Evolutionary conservation across 305 asterid genomes (phyloP), one percentile per base, ranked within the genome.

Genomic region (Fraxinus xanthoxyloides): DNA sequence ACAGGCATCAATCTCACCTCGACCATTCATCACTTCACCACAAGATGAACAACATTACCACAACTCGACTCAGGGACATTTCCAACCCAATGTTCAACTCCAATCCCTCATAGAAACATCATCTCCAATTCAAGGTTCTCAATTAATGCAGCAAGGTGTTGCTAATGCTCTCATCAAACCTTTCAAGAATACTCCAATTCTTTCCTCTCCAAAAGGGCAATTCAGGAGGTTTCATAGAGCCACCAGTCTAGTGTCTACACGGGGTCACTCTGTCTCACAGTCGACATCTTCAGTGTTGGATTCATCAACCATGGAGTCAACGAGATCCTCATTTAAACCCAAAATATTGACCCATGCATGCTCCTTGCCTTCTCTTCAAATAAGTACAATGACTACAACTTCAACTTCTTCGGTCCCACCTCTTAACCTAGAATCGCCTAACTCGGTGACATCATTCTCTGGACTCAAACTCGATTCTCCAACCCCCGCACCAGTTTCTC

Each of bases 121-220:
- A 9, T 51, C 73, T 35, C 82, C 43, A 6, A 70, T 48, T 79
- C 84, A 80, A 56, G 75, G 35, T 72, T 70, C 72, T 19, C 40
- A 75, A 0, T 65, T 43, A 69, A 69, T 4, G 43, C 74, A 75
- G 75, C 82, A 82, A 83, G 83, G 34, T 24, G 69, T 48, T 21
- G 43, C 81, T 56, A 30, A 48, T 35, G 35, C 77, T 2, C 78
- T 85, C 76, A 43, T 85, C 78, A 43, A 70, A 8, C 38, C 81
- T 75, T 38, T 83, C 72, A 82, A 51, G 51, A 81, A 82, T 28
- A 84, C 87, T 7, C 89, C 89, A 3, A 54, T 83, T 59, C 89
- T 85, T 78, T 78, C 86, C 24, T 19, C 85, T 9, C 80, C 83
- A 26, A 48, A 46, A 3, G 81, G 83, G 69, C 54, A 69, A 24